Conservation (phyloP, 2,329 filamentous ascomycete genomes). For the Tricladium varicosporioides region DNA sequence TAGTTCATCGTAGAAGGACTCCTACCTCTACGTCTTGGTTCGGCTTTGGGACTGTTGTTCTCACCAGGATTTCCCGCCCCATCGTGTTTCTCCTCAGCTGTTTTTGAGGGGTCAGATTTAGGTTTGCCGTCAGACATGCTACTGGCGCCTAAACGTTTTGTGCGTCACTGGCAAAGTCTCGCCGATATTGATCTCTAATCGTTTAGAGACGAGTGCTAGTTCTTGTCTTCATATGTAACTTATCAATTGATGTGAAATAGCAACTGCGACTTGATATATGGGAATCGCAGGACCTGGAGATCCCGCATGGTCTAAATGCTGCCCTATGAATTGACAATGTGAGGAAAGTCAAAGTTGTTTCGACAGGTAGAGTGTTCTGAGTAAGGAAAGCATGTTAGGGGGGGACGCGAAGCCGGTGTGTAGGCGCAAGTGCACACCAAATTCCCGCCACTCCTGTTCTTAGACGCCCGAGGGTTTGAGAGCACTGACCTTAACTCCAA, state of each 20-base stretch:
- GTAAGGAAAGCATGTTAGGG: not conserved
- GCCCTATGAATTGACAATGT: not conserved
- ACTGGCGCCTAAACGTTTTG: not conserved
- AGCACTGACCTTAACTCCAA: not conserved
- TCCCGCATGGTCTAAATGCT: not conserved
- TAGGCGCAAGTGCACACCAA: no score
- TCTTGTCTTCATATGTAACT: not conserved
- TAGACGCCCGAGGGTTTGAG: not conserved
- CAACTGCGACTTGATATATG: not conserved
- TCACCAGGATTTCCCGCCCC: slow-evolving; percentile 1
- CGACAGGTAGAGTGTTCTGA: not conserved
- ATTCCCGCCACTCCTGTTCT: not conserved
- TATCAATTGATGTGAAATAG: not conserved
- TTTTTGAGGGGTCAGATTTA: slow-evolving; percentile 6
- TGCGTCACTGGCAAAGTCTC: not conserved
- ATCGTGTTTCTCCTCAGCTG: slow-evolving; percentile 5
- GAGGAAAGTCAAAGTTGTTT: not conserved
- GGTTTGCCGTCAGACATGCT: slow-evolving; percentile 19
- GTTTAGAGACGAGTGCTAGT: not conserved
- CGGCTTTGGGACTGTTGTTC: slow-evolving; percentile 13
- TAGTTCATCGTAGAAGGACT: not conserved
- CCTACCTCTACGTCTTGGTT: slow-evolving; percentile 29
- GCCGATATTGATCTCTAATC: not conserved
- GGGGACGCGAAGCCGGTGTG: not conserved
- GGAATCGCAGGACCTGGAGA: not conserved